Evolutionary conservation across 176 grass and related monocot genomes (phyloP).

Genomic region (Paspalum notatum): DNA sequence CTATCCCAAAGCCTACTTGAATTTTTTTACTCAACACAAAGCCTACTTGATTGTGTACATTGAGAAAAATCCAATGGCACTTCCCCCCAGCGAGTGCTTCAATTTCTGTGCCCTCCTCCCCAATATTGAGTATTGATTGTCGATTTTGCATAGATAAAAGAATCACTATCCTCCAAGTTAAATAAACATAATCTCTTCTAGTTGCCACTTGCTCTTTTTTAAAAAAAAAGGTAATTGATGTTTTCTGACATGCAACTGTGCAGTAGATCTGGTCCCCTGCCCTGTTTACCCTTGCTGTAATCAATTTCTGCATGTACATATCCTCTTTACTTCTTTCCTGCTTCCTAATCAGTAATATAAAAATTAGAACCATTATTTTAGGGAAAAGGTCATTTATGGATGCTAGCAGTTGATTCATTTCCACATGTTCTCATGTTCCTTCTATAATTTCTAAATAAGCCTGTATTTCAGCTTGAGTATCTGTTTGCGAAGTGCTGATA

Average conservation of each 20-base stretch:
- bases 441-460: slow-evolving; percentile 11
- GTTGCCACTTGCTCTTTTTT: slow-evolving; percentile 17
- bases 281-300: slow-evolving; percentile 32
- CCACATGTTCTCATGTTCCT: slow-evolving; percentile 1
- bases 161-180: slow-evolving; percentile 38
- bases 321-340: neutral
- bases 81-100: slow-evolving; percentile 27
- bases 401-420: slow-evolving; percentile 26
- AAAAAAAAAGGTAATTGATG: slow-evolving; percentile 33
- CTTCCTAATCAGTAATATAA: neutral
- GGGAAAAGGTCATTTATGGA: neutral
- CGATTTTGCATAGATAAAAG: slow-evolving; percentile 31
- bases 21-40: neutral
- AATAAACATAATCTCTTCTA: slow-evolving; percentile 32
- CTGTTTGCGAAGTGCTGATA: neutral
- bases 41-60: slow-evolving; percentile 16
- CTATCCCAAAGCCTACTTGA: slow-evolving; percentile 13
- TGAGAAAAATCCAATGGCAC: neutral
- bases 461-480: neutral
- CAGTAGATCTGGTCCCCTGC: slow-evolving; percentile 56
- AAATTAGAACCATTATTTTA: slow-evolving; percentile 1
- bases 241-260: slow-evolving; percentile 42
- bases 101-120: slow-evolving; percentile 34
- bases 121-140: slow-evolving; percentile 15
- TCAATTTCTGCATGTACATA: slow-evolving; percentile 15